phyloP scores from a whole-genome alignment of 192 early-diverging fungal genomes.

The Coemansia sp. region DNA sequence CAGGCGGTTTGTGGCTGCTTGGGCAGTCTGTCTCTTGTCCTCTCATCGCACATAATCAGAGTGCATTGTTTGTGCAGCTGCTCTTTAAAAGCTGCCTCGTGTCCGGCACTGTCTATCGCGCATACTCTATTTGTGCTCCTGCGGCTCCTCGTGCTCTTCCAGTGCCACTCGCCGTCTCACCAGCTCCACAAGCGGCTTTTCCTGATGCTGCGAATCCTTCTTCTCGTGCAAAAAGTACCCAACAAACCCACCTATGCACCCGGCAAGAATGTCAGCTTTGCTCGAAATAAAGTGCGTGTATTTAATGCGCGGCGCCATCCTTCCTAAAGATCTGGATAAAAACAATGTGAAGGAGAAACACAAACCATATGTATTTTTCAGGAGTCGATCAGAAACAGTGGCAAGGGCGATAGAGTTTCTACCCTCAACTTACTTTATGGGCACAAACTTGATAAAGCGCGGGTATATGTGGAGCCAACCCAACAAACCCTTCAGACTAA shows the following conservation, averaged over 20 bases:
- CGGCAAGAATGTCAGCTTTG: conserved; percentile 33
- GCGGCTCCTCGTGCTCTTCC: not conserved
- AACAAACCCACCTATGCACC: conserved; percentile 34
- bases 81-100: not conserved
- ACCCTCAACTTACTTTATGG: too few relatives aligned
- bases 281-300: conserved; percentile 49
- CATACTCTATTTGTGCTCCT: not conserved
- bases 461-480: too few relatives aligned
- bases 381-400: too few relatives aligned
- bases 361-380: not conserved
- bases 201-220: conserved; percentile 26
- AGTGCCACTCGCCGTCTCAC: conserved; percentile 18
- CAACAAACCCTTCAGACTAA: too few relatives aligned
- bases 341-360: too few relatives aligned
- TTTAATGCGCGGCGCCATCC: conserved; percentile 24
- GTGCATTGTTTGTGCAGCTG: too few relatives aligned
- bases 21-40: not conserved
- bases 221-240: conserved; percentile 51
- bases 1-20: not conserved
- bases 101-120: not conserved
- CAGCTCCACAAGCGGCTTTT: conserved; percentile 32
- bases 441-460: too few relatives aligned
- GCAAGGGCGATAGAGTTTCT: too few relatives aligned
- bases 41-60: not conserved
- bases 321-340: too few relatives aligned